phyloP scores from a whole-genome alignment of 2,329 filamentous ascomycete species.

The Claviceps purpurea region DNA sequence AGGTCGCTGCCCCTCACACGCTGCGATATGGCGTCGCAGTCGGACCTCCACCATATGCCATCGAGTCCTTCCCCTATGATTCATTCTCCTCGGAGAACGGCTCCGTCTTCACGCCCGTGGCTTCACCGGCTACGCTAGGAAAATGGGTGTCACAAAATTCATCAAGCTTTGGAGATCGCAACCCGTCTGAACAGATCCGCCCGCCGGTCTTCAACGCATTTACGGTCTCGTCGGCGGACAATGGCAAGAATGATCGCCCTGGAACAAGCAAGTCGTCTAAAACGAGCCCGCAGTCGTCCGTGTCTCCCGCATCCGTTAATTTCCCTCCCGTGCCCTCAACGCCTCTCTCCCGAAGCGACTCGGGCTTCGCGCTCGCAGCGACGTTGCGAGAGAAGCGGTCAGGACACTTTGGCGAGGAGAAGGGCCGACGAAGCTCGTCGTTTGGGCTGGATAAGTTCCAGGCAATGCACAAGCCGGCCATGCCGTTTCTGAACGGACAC shows the following conservation, averaged over 20 bases:
- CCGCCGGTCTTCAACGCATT: conserved; percentile 86
- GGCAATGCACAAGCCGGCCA: conserved; percentile 53
- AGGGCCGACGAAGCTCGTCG: conserved; percentile 81
- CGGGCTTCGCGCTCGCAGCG: conserved; percentile 73
- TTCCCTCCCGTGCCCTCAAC: conserved; percentile 68
- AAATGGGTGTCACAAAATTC: conserved; percentile 87
- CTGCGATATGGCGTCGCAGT: conserved; percentile 71
- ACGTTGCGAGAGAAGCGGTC: conserved; percentile 90
- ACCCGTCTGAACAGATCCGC: conserved; percentile 34
- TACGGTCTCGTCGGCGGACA: conserved; percentile 57
- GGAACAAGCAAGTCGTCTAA: conserved; percentile 55
- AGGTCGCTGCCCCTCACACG: conserved; percentile 82
- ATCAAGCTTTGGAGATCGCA: conserved; percentile 64
- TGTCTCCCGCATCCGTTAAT: conserved; percentile 64
- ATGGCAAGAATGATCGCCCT: conserved; percentile 58
- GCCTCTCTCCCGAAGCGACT: conserved; percentile 79
- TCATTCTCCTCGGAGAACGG: conserved; percentile 79
- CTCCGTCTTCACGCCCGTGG: conserved; percentile 60
- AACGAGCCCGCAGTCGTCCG: conserved; percentile 48
- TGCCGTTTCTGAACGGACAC: conserved; percentile 60
- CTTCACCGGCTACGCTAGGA: conserved; percentile 58
- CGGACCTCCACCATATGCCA: conserved; percentile 84
- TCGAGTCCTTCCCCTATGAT: conserved; percentile 86
- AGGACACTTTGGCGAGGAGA: conserved; percentile 70
- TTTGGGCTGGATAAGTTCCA: conserved; percentile 66